Evolutionary conservation across 306 rosid species (phyloP), one percentile per base, ranked within the genome.

Genomic region (Glycine tomentella): DNA sequence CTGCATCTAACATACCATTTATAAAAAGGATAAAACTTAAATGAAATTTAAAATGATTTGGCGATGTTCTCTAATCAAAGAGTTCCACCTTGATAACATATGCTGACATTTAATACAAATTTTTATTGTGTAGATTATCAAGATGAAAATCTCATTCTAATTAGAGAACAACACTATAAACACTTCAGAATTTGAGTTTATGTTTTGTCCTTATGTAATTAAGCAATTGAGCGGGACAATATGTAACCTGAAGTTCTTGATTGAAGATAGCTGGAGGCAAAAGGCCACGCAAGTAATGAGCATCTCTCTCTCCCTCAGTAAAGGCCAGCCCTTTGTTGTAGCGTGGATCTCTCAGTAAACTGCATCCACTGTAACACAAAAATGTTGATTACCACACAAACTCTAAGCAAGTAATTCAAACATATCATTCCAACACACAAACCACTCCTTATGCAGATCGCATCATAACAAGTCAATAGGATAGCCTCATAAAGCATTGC

Each of bases 241-340:
- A 67, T 62, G 63, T 36, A 75, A 94, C 98, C 97, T 95, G 99
- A 88, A 93, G 99, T 8, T 93, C 93, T 78, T 95, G 99, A 83
- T 69, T 69, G 74, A 91, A 69, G 45, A 90, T 16, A 16, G 92
- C 86, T 0, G 99, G 98, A 56, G 99, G 99, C 86, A 95, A 86
- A 80, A 95, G 97, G 59, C 99, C 99, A 17, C 98, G 98, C 81
- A 95, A 68, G 88, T 93, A 95, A 85, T 95, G 99, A 61, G 98
- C 92, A 84, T 95, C 99, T 85, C 99, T 91, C 80, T 95, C 98
- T 31, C 81, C 88, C 87, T 91, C 98, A 7, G 84, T 82, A 89
- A 91, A 95, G 75, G 97, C 93, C 44, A 95, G 92, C 8, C 99
- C 99, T 79, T 95, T 95, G 94, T 95, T 90, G 91, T 95, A 90